These are phyloP conservation scores for Singerocomus inundabilis DNA, from an alignment of 1,284 basidiomycete species.

Conservation along the genomic window DNA sequence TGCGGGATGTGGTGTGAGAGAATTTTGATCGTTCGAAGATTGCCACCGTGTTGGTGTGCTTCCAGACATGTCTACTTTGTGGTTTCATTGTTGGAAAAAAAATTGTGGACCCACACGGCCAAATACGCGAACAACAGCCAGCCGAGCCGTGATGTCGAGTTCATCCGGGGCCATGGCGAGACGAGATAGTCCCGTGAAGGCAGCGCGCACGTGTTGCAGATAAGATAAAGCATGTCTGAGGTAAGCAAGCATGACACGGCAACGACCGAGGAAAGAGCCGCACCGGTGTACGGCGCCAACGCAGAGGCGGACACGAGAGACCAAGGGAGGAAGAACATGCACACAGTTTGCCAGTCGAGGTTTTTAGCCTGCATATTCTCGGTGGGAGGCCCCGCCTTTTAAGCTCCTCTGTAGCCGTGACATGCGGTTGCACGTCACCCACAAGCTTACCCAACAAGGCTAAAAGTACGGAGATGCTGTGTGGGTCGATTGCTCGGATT, in stretches of 20 bases:
- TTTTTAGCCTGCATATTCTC: slow-evolving; percentile 7
- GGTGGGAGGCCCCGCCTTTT: slow-evolving; percentile 24
- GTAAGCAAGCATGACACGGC: slow-evolving; percentile 20
- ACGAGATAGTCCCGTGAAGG: slow-evolving; percentile 7
- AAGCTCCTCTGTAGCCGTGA: slow-evolving; percentile 11
- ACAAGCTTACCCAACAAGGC: slow-evolving; percentile 28
- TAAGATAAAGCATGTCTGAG: slow-evolving; percentile 23
- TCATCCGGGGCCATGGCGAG: slow-evolving; percentile 18
- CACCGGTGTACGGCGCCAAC: slow-evolving; percentile 2
- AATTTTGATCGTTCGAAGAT: slow-evolving; percentile 7
- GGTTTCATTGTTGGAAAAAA: slow-evolving; percentile 32
- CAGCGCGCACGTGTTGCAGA: slow-evolving; percentile 3
- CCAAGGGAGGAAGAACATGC: slow-evolving; percentile 13
- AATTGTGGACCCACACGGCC: slow-evolving; percentile 33
- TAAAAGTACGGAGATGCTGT: slow-evolving; percentile 23
- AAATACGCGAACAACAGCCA: slow-evolving; percentile 32
- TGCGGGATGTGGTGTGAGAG: slow-evolving; percentile 15
- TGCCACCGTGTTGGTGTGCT: slow-evolving; percentile 19
- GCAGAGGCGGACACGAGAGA: background rate
- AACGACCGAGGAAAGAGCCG: slow-evolving; percentile 15
- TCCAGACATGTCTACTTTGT: slow-evolving; percentile 25
- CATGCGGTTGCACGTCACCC: slow-evolving; percentile 17
- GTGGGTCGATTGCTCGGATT: slow-evolving; percentile 21
- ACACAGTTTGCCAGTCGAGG: slow-evolving; percentile 5
- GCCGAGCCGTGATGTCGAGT: slow-evolving; percentile 8